Evolutionary conservation across 345 rosid genomes (phyloP).

Genomic region (Mercurialis annua): DNA sequence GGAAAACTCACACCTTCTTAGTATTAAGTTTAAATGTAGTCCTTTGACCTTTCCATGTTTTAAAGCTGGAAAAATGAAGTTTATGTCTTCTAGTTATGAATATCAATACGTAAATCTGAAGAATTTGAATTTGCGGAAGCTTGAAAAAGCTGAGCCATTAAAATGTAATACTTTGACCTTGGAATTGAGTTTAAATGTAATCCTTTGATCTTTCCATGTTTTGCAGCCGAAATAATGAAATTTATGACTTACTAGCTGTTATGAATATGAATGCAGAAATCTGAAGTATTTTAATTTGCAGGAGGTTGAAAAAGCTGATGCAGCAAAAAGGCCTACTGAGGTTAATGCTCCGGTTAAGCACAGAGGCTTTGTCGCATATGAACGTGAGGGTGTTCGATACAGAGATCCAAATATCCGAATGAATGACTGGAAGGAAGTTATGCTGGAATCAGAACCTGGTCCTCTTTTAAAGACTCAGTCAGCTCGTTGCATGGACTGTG

Average conservation of each 20-base stretch:
- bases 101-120: no score
- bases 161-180: no score
- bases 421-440: slow-evolving; percentile 93
- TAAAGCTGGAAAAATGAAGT: not conserved
- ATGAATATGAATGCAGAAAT: not conserved
- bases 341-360: slow-evolving; percentile 68
- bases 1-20: no score
- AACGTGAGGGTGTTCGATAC: slow-evolving; percentile 85
- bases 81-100: no score
- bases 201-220: not conserved
- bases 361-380: slow-evolving; percentile 85
- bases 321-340: slow-evolving; percentile 53
- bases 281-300: slow-evolving; percentile 19
- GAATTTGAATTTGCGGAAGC: no score
- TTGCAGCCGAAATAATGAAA: not conserved
- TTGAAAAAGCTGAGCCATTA: no score
- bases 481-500: slow-evolving; percentile 99
- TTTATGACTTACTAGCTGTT: not conserved
- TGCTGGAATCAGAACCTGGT: slow-evolving; percentile 75
- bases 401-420: slow-evolving; percentile 85
- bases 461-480: slow-evolving; percentile 88
- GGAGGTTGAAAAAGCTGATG: slow-evolving; percentile 41
- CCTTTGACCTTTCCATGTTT: not conserved
- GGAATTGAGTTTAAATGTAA: not conserved
- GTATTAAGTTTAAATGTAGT: not conserved